Percentiles rank a stretch among this genome's conserved stretches.
These are phyloP conservation scores for Dendrocalamus sinicus DNA, from an alignment of 176 grass and related monocot genomes.

Conservation along the genomic window DNA sequence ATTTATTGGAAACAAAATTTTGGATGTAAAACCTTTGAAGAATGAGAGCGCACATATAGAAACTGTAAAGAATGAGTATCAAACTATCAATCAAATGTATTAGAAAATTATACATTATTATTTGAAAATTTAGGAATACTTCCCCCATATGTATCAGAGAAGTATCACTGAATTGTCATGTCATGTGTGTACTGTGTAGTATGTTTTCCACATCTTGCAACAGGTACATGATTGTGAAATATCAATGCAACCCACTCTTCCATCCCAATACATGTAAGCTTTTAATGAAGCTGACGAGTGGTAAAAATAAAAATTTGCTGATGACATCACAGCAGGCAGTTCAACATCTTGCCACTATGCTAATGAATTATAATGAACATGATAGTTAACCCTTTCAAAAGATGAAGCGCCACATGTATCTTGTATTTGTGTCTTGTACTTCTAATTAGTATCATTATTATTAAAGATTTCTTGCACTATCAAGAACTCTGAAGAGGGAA, in stretches of 20 bases:
- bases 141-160: neutral
- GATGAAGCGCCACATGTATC: neutral
- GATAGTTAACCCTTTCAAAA: slow-evolving; percentile 8
- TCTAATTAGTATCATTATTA: neutral
- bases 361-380: neutral
- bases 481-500: too few species aligned
- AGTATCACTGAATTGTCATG: neutral
- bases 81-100: neutral
- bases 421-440: neutral
- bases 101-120: neutral
- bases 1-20: neutral
- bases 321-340: neutral
- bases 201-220: neutral
- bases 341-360: neutral
- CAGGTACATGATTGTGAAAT: neutral
- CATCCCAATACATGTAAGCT: neutral
- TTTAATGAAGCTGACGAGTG: neutral
- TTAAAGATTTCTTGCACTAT: neutral
- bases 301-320: neutral
- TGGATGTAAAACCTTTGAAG: neutral
- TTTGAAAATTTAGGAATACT: neutral
- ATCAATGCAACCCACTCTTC: neutral
- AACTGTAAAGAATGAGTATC: neutral
- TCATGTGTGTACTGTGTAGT: neutral
- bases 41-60: neutral